Evolutionary conservation across 2,329 filamentous ascomycete species (phyloP).

Genomic region (Neonectria hederae): DNA sequence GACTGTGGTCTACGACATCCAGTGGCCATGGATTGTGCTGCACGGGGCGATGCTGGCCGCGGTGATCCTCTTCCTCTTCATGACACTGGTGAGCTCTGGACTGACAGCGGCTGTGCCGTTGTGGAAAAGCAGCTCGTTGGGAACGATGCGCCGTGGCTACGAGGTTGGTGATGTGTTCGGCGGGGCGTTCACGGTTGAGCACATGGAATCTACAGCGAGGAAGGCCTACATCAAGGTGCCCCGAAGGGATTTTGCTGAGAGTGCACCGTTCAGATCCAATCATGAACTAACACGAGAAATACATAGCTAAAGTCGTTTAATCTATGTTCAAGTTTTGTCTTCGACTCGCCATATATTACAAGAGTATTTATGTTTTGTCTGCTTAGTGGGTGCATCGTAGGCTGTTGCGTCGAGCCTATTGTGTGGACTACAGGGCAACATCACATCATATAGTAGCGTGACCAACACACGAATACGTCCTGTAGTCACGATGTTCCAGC

Average conservation of each 20-base stretch:
- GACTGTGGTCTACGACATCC: constrained; percentile 9
- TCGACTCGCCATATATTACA: not conserved
- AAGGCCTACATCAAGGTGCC: not conserved
- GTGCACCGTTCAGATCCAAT: not conserved
- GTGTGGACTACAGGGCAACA: too few species aligned
- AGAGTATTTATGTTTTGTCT: not conserved
- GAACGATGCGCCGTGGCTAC: constrained; percentile 14
- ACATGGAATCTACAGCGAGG: constrained; percentile 14
- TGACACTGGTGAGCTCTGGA: constrained; percentile 2
- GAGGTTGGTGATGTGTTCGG: constrained; percentile 9
- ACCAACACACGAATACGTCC: too few species aligned
- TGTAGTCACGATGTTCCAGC: too few species aligned
- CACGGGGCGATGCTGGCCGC: constrained; percentile 7
- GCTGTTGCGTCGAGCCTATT: too few species aligned
- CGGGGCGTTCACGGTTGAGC: constrained; percentile 6
- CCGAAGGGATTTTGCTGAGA: not conserved
- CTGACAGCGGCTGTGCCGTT: not conserved
- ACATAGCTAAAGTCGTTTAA: not conserved
- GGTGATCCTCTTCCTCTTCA: constrained; percentile 3
- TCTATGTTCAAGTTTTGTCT: not conserved
- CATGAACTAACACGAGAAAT: not conserved
- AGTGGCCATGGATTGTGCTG: constrained; percentile 16
- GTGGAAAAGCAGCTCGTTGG: constrained; percentile 10
- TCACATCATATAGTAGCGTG: too few species aligned
- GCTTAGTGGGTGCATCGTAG: too few species aligned